Conservation (phyloP, 2,329 filamentous ascomycete species). For the Penicillium sp. region DNA sequence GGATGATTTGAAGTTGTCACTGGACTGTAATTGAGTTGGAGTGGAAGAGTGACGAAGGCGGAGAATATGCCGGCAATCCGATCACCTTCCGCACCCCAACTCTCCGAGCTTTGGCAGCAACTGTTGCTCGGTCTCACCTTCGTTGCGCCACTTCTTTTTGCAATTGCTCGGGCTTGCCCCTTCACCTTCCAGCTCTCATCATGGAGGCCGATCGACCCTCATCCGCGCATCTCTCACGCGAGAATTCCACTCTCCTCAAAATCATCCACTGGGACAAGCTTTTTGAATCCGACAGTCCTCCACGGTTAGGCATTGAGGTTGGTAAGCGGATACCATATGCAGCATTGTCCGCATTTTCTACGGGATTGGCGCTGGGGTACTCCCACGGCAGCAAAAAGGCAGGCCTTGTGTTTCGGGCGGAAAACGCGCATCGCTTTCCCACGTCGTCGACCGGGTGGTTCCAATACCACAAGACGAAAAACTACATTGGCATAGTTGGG, state of each 20-base stretch:
- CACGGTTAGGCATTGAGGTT: conserved; percentile 64
- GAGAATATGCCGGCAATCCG: conserved; percentile 14
- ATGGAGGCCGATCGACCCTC: conserved; percentile 18
- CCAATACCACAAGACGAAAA: conserved; percentile 98
- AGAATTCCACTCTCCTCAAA: conserved; percentile 28
- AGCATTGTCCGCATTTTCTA: conserved; percentile 62
- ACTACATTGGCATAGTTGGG: conserved; percentile 80
- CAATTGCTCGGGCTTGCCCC: background rate
- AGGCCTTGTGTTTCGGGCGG: conserved; percentile 84
- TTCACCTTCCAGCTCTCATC: background rate
- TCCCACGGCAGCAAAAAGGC: conserved; percentile 72
- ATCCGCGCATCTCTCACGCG: conserved; percentile 14
- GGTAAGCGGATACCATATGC: conserved; percentile 67
- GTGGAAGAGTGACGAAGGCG: conserved; percentile 16
- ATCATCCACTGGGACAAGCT: conserved; percentile 40
- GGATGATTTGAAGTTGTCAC: background rate
- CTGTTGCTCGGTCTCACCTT: background rate
- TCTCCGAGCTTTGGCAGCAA: conserved; percentile 12
- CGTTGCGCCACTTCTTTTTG: background rate
- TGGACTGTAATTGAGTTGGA: background rate
- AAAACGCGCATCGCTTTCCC: conserved; percentile 93
- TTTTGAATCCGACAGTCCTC: conserved; percentile 40
- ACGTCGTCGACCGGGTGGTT: conserved; percentile 86
- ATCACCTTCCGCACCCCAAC: conserved; percentile 5
- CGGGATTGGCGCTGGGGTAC: conserved; percentile 72